Evolutionary conservation across 768 basidiomycete genomes (phyloP).

Genomic region (Boletus sensibilis): DNA sequence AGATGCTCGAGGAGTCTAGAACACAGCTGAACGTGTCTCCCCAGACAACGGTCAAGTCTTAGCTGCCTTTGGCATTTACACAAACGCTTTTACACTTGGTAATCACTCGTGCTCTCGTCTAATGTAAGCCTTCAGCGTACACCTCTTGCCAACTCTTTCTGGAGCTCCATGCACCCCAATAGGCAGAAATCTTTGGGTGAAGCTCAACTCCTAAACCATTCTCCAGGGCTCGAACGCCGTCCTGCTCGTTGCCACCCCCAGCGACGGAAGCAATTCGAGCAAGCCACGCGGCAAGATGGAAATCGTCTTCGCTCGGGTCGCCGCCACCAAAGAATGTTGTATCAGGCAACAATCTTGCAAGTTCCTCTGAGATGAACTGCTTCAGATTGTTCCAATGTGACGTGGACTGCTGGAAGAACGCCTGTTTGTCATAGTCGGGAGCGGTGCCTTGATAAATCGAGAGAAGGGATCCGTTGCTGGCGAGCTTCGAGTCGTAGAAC

Average conservation of each 20-base stretch:
- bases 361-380: constrained; percentile 38
- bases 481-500: constrained; percentile 46
- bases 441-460: constrained; percentile 42
- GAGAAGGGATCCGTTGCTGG: constrained; percentile 40
- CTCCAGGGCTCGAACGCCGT: constrained; percentile 40
- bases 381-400: constrained; percentile 40
- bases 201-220: constrained; percentile 38
- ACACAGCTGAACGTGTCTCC: constrained; percentile 38
- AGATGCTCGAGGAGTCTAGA: constrained; percentile 59
- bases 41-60: constrained; percentile 14
- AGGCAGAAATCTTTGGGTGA: constrained; percentile 38
- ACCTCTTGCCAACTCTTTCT: constrained; percentile 48
- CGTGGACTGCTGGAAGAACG: constrained; percentile 40
- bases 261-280: constrained; percentile 42
- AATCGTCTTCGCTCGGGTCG: constrained; percentile 51
- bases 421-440: constrained; percentile 33
- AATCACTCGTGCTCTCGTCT: constrained; percentile 3
- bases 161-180: constrained; percentile 45
- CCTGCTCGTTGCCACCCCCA: constrained; percentile 38
- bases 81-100: neutral
- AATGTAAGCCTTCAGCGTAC: constrained; percentile 46
- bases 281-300: constrained; percentile 54
- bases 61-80: neutral
- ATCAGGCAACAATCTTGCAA: constrained; percentile 41
- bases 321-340: constrained; percentile 49